These are phyloP conservation scores for Solanum sitiens DNA, from an alignment of 257 asterid genomes.

Conservation along the genomic window DNA sequence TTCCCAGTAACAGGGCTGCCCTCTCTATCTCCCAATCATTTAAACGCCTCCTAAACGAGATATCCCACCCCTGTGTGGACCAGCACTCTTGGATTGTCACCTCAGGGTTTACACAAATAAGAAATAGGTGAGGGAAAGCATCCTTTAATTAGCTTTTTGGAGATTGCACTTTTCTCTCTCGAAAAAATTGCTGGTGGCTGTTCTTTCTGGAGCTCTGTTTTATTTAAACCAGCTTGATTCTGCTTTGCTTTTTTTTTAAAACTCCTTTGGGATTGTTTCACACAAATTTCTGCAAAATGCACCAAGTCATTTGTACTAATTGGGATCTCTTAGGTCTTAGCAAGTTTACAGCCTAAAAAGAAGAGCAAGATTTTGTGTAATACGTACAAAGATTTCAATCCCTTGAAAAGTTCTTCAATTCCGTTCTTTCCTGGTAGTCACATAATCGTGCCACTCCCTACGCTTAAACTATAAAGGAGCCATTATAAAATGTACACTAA, in stretches of 20 bases:
- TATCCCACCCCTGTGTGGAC: too few species aligned
- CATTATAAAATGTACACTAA: not conserved
- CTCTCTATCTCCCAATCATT: too few species aligned
- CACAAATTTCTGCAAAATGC: not conserved
- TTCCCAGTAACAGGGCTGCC: too few species aligned
- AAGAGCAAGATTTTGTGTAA: not conserved
- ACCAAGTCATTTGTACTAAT: not conserved
- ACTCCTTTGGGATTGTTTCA: not conserved
- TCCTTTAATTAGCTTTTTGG: not conserved
- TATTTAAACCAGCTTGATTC: not conserved
- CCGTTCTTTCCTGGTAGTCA: not conserved
- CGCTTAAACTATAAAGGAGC: not conserved
- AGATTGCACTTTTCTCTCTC: not conserved
- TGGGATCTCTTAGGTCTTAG: not conserved
- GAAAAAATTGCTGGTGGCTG: not conserved
- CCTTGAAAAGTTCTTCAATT: not conserved
- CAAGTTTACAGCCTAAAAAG: not conserved
- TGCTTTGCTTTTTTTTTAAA: not conserved
- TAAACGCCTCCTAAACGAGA: too few species aligned
- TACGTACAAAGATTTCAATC: not conserved
- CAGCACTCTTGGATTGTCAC: too few species aligned
- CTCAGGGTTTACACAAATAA: too few species aligned
- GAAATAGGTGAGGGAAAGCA: too few species aligned
- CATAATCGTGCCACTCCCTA: not conserved
- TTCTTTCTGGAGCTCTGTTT: not conserved